Conservation (phyloP, 331 rosid species). For the Pyrus hybrid region DNA sequence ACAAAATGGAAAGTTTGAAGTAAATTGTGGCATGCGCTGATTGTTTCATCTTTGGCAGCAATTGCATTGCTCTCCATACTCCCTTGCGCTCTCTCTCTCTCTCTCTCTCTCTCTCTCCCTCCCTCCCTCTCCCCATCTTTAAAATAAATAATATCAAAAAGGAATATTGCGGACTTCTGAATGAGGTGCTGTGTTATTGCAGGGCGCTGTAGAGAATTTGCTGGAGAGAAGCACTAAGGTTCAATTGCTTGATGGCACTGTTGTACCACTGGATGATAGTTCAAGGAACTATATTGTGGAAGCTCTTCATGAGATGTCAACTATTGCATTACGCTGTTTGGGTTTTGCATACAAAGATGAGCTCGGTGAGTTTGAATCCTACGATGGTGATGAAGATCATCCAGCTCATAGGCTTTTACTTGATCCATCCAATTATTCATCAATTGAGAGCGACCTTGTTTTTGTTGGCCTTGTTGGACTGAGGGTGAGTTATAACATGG, state of each 20-base stretch:
- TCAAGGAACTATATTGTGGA: slow-evolving; percentile 41
- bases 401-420: slow-evolving; percentile 67
- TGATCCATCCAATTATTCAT: slow-evolving; percentile 52
- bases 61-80: not conserved
- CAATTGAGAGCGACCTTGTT: slow-evolving; percentile 57
- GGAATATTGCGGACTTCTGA: not conserved
- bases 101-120: no score
- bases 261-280: slow-evolving; percentile 40
- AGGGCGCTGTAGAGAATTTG: slow-evolving; percentile 78
- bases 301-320: slow-evolving; percentile 61
- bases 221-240: slow-evolving; percentile 61
- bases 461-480: slow-evolving; percentile 70
- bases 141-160: not conserved
- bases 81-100: not conserved
- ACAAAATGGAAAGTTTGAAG: not conserved
- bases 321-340: slow-evolving; percentile 59
- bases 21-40: not conserved
- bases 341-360: slow-evolving; percentile 77
- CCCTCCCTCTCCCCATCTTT: not conserved
- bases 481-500: slow-evolving; percentile 47
- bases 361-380: slow-evolving; percentile 35
- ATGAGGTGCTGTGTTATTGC: slow-evolving; percentile 14
- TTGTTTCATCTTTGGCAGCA: not conserved
- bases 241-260: slow-evolving; percentile 56
- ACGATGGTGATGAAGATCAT: slow-evolving; percentile 57